These are phyloP conservation scores for Acacia confusa DNA, from an alignment of 306 rosid genomes.

Conservation along the genomic window DNA sequence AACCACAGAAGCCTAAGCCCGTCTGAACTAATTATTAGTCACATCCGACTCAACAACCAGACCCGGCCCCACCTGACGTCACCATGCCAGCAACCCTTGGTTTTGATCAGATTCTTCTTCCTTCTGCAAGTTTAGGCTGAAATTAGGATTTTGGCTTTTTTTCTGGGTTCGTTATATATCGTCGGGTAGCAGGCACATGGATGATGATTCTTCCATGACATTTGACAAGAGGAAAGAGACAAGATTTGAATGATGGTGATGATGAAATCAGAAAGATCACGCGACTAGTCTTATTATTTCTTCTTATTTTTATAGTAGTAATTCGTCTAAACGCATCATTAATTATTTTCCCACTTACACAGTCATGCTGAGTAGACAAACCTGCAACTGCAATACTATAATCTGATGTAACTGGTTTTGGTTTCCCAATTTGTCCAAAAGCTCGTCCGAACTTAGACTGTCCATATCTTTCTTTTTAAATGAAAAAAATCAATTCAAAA, in stretches of 20 bases:
- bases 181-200: background rate
- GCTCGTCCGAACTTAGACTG: too few relatives aligned
- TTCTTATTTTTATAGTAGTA: background rate
- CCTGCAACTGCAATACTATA: too few relatives aligned
- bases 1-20: background rate
- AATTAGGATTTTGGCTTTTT: background rate
- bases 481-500: too few relatives aligned
- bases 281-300: background rate
- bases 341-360: slow-evolving; percentile 9
- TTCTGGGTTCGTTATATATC: background rate
- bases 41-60: background rate
- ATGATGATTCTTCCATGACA: background rate
- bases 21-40: background rate
- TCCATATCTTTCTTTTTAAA: too few relatives aligned
- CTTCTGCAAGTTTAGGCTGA: background rate
- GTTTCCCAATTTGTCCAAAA: too few relatives aligned
- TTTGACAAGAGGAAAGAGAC: background rate
- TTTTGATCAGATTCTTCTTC: background rate
- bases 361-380: slow-evolving; percentile 4
- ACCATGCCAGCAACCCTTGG: background rate
- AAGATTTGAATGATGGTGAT: slow-evolving; percentile 8
- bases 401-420: too few relatives aligned
- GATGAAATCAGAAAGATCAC: too few relatives aligned
- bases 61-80: background rate
- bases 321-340: slow-evolving; percentile 12